Base-by-base conservation (phyloP, 2,329 filamentous ascomycete species). In the Alternaria triticimaculans region DNA sequence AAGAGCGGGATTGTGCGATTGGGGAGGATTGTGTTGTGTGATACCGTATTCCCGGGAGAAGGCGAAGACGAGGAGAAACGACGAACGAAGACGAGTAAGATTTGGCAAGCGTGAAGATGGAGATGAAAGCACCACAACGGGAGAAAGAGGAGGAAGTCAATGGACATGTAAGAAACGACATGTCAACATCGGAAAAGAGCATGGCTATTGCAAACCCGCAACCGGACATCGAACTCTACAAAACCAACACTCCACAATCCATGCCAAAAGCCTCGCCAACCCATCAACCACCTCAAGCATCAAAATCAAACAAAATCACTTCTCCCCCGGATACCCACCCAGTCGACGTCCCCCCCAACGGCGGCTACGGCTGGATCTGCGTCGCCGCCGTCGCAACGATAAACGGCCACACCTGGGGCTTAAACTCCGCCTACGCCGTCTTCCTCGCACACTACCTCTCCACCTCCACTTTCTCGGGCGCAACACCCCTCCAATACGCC, bases 381-480 rank as follows among this genome's bases (percentile, higher is more conserved):
- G 84, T 85, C 18, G 80, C 74, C 4, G 75, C 78, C 26, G 60
- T 65, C 59, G 71, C 72, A 10, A 72, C 68, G 0, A 76, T 79
- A 50, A 80, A 79, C 62, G 76, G 33, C 8, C 90, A 93, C 74
- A 92, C 90, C 1, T 93, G 91, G 91, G 91, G 91, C 8, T 81
- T 93, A 64, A 93, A 93, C 76, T 88, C 86, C 60, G 85, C 86
- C 2, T 92, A 87, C 82, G 92, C 91, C 76, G 89, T 93, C 61
- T 93, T 91, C 67, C 87, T 95, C 14, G 90, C 93, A 15, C 69
- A 76, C 65, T 96, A 95, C 81, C 86, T 95, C 60, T 82, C 84
- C 18, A 86, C 86, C 53, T 82, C 88, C 56, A 83, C 85, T 21
- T 93, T 91, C 66, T 85, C 88, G 0, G 87, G 86, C 14, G 87